phyloP scores from a whole-genome alignment of 164 flowering plant species.

The Cinnamomum micranthum region DNA sequence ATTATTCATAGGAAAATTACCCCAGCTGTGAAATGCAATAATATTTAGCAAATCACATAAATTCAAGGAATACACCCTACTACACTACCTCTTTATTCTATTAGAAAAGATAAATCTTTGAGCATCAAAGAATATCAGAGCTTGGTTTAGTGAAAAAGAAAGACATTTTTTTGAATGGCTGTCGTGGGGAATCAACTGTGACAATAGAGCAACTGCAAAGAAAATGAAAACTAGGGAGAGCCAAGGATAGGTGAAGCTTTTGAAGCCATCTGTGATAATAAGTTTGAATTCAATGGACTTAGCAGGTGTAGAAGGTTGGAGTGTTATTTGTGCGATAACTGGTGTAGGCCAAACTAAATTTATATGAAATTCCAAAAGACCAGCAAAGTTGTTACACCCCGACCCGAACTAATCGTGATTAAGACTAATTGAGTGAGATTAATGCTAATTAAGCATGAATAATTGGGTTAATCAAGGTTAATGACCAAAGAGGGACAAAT shows the following conservation, averaged over 20 bases:
- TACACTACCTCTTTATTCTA: too few species aligned
- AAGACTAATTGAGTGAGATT: too few species aligned
- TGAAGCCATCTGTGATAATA: constrained; percentile 33
- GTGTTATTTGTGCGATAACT: constrained; percentile 10
- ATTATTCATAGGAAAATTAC: constrained; percentile 29
- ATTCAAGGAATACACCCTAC: background rate
- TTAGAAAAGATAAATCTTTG: constrained; percentile 47
- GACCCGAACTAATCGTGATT: too few species aligned
- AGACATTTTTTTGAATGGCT: constrained; percentile 26
- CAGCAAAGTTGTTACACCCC: too few species aligned
- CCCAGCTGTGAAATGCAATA: constrained; percentile 40
- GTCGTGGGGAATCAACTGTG: constrained; percentile 31
- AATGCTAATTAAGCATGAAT: too few species aligned
- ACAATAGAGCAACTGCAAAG: constrained; percentile 19
- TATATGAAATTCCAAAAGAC: constrained; percentile 48
- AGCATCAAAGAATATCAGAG: constrained; percentile 62
- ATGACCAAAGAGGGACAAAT: too few species aligned
- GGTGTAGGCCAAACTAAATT: constrained; percentile 22
- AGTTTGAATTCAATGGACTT: constrained; percentile 44
- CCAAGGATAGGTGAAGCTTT: constrained; percentile 28
- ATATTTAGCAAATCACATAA: background rate
- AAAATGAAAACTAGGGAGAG: constrained; percentile 14
- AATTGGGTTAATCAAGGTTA: too few species aligned
- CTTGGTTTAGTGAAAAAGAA: constrained; percentile 43
- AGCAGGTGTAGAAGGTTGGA: constrained; percentile 28